phyloP scores from a whole-genome alignment of 1,284 basidiomycete species.

The Cerrena zonata region DNA sequence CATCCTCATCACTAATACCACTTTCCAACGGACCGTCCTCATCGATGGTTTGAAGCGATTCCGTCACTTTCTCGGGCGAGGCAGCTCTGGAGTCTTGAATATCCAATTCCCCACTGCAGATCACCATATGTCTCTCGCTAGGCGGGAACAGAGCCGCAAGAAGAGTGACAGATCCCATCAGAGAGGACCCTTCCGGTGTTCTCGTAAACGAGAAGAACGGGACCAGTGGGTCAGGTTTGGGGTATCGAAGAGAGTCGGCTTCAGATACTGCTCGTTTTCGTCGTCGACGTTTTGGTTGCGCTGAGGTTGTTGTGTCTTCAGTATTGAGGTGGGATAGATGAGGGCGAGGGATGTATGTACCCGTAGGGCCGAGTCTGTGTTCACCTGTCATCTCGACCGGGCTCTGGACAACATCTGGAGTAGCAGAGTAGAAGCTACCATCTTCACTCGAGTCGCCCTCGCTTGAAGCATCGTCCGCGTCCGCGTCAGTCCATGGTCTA shows the following conservation, averaged over 20 bases:
- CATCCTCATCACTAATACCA: slow-evolving; percentile 29
- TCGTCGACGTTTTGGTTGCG: not conserved
- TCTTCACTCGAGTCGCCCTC: slow-evolving; percentile 15
- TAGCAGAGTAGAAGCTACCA: slow-evolving; percentile 10
- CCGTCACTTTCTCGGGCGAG: slow-evolving; percentile 17
- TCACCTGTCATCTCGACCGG: not conserved
- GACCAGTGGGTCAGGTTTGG: slow-evolving; percentile 22
- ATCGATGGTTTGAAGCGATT: not conserved
- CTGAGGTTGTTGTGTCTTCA: not conserved
- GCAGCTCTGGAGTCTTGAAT: slow-evolving; percentile 42
- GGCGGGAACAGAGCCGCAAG: slow-evolving; percentile 62
- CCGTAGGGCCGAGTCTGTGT: too few species aligned
- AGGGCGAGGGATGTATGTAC: slow-evolving; percentile 1
- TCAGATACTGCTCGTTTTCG: slow-evolving; percentile 9
- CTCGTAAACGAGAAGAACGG: slow-evolving; percentile 75
- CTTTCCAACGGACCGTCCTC: slow-evolving; percentile 19
- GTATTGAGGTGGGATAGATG: slow-evolving; percentile 7
- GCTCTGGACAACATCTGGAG: not conserved
- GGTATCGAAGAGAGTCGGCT: slow-evolving; percentile 6
- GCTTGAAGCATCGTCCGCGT: slow-evolving; percentile 7
- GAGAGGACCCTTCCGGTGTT: slow-evolving; percentile 65
- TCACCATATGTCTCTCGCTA: slow-evolving; percentile 66
- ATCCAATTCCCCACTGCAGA: slow-evolving; percentile 63
- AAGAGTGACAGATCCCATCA: slow-evolving; percentile 58
- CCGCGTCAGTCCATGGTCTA: slow-evolving; percentile 9